Base-by-base conservation (phyloP, 768 basidiomycete species). In the Nidularia sp. region DNA sequence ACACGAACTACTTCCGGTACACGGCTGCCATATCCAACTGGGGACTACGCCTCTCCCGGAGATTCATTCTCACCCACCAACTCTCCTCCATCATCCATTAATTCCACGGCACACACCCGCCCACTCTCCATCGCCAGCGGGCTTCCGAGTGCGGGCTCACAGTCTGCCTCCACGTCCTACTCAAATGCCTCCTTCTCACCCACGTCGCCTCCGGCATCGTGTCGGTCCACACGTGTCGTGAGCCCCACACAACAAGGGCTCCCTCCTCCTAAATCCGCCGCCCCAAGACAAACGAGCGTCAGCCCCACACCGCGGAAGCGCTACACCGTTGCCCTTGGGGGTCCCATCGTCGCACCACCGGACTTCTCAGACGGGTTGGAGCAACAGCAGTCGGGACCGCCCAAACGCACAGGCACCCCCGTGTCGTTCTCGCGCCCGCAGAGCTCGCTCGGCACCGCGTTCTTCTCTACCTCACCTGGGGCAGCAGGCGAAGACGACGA, bases 251-350 rank as follows among this genome's bases (percentile, higher is more conserved):
- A 62, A 29, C 25, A 29, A 29, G 62, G 62, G 13, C 70, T 81
- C 3, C 80, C 80, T 0, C 63, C 75, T 1, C 81, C 77, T 1
- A 77, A 68, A 52, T 53, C 62, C 6, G 56, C 64, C 15, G 59
- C 63, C 4, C 66, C 71, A 43, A 71, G 83, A 15, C 77, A 75
- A 12, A 70, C 75, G 4, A 86, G 83, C 59, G 76, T 84, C 50
- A 83, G 83, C 52, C 83, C 85, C 1, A 90, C 88, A 2, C 89
- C 91, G 1, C 71, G 90, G 54, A 93, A 93, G 61, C 77, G 91
- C 36, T 93, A 93, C 62, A 93, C 91, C 0, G 90, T 93, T 33
- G 90, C 91, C 0, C 76, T 93, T 0, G 90, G 89, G 7, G 86
- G 81, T 2, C 85, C 88, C 0, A 83, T 90, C 53, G 77, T 81